Evolutionary conservation across 768 basidiomycete species (phyloP), one percentile per base, ranked within the genome.

Genomic region (Mycena haematopus): DNA sequence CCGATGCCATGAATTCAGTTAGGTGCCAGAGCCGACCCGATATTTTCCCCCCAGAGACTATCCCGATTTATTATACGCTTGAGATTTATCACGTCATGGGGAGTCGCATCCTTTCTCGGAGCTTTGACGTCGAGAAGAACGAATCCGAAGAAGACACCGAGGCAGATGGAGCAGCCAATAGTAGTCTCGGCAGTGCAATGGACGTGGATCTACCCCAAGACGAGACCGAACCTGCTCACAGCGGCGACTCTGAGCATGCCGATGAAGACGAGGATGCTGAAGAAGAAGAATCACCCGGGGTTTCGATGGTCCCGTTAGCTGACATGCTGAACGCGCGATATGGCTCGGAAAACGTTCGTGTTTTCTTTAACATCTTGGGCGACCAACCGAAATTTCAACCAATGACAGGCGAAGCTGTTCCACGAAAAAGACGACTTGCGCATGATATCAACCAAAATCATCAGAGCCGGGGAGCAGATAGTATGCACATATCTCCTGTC

Each of bases 251-350:
- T 56, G 58, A 62, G 73, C 73, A 74, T 50, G 68, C 77, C 51
- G 78, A 75, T 40, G 67, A 69, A 63, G 22, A 51, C 46, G 79
- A 76, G n/a, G 74, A 74, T 22, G 78, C 76, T 21, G 79, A 74
- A 1, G 79, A 78, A 14, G 79, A 81, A 3, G 83, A 81, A 27
- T 40, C 63, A 2, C 40, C 50, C 22, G 74, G 74, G 3, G 86
- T 92, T 11, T 87, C 91, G 3, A 95, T 99, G 95, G 91, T 98
- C 5, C 96, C 96, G 0, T 87, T 99, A 79, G 97, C 97, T 3
- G 97, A 99, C 75, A 87, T 99, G 79, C 78, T 99, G 52, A 99
- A 99, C 70, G 97, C 96, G 13, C 84, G 88, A 56, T 92, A 86
- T 73, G 89, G 86, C 9, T 84, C 84, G 40, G 91, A 95, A 73